Base-by-base conservation (phyloP, 2,329 filamentous ascomycete species). In the Diatrype stigma region DNA sequence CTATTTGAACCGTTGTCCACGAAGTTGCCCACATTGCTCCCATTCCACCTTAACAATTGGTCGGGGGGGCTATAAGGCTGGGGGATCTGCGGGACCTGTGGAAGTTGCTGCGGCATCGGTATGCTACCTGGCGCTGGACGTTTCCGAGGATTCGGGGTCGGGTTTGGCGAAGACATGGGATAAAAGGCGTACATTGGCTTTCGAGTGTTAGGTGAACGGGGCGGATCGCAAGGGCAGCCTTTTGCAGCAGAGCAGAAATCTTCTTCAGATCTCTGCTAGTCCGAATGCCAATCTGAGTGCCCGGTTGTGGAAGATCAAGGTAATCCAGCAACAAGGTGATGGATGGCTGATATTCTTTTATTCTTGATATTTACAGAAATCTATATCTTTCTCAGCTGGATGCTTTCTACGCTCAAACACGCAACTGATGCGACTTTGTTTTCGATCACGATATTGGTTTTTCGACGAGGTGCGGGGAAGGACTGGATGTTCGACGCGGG, bases 41-140 rank as follows among this genome's bases (percentile, higher is more conserved):
- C 73, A 52, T 73, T 77, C 79, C 80, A 83, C 65, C 78, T 74
- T 44, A 80, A 60, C 56, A 79, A 76, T 65, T 80, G 77, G 45
- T 78, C 77, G 66, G 67, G 67, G 52, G 64, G 50, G 67, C 57
- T 70, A 55, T 68, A 72, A 19, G 69, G 59, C 44, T 68, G 65
- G 51, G 77, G 73, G 63, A 77, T 69, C 58, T 70, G 72, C 26
- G 26, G 10, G 6, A 30, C 10, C 26, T 30, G 26, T 30, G 26
- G 10, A 5, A 30, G 5, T 10, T 30, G 26, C 10, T 71, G 70
- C 49, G 54, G 61, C 51, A 63, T 59, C 4, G 65, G 63, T 51
- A 63, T 35, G 48, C 55, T 65, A 54, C 65, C 65, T 34, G 64
- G 65, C 48, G 65, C 63, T 57, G 64, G 62, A 54, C 65, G 59